A percentile compares a stretch with the other conserved stretches of the same genome.
Conservation (phyloP, 148 eudicot species). For the Rhododendron ovatum region DNA sequence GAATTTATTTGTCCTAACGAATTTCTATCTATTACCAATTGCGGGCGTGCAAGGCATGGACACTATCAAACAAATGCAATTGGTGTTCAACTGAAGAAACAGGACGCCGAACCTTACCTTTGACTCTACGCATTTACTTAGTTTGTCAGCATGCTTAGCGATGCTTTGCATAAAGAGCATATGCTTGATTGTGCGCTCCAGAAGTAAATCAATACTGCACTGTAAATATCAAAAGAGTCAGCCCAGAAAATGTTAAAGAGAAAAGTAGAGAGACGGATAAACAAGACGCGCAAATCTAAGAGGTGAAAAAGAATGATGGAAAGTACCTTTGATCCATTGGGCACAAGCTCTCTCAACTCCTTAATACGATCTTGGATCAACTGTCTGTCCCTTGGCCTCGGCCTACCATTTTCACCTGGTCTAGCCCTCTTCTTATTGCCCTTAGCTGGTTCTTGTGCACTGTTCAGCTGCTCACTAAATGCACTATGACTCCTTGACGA, state of each 20-base stretch:
- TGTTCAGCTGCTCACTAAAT: slow-evolving; percentile 45
- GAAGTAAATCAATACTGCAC: slow-evolving; percentile 95
- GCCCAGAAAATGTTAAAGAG: neutral
- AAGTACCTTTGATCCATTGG: slow-evolving; percentile 86
- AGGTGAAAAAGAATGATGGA: neutral
- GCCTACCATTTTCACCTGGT: slow-evolving; percentile 80
- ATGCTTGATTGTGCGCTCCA: slow-evolving; percentile 92
- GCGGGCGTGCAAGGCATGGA: neutral
- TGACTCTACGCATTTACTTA: slow-evolving; percentile 45
- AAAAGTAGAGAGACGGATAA: neutral
- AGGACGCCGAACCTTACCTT: slow-evolving; percentile 40
- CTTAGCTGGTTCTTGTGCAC: slow-evolving; percentile 43
- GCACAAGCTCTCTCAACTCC: slow-evolving; percentile 81
- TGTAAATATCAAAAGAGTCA: slow-evolving; percentile 34
- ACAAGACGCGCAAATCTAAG: neutral
- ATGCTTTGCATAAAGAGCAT: slow-evolving; percentile 80
- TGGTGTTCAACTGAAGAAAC: neutral
- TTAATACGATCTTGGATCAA: slow-evolving; percentile 91
- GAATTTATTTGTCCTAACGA: neutral
- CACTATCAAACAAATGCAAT: neutral
- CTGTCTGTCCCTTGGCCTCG: slow-evolving; percentile 96
- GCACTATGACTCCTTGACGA: slow-evolving; percentile 40
- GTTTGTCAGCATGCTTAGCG: slow-evolving; percentile 76
- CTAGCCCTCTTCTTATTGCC: slow-evolving; percentile 65
- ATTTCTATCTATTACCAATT: neutral